A percentile compares a stretch with the other conserved stretches of the same genome.
These are phyloP conservation scores for Hsuehochloa calcarea DNA, from an alignment of 176 grass and related monocot genomes.

Conservation along the genomic window DNA sequence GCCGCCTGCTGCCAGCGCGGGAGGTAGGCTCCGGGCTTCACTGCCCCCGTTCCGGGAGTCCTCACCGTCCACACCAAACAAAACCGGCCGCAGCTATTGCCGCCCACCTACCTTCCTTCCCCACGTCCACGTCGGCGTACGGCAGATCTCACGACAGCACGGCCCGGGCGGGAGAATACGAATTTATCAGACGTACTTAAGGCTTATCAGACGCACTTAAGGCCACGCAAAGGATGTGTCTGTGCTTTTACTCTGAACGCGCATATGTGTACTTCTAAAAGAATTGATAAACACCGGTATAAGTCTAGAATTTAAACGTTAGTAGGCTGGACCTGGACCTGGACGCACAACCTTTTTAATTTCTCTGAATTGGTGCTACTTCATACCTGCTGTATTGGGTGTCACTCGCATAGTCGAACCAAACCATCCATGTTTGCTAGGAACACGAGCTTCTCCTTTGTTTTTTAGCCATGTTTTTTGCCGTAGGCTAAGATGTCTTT, in stretches of 20 bases:
- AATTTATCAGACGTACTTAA: no score
- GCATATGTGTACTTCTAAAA: no score
- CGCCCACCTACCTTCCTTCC: neutral
- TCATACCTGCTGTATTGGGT: neutral
- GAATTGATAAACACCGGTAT: no score
- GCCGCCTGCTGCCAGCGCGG: neutral
- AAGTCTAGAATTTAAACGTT: no score
- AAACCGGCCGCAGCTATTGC: neutral
- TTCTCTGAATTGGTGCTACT: neutral
- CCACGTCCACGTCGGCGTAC: neutral
- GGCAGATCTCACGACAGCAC: neutral
- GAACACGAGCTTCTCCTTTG: no score
- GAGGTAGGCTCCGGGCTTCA: neutral
- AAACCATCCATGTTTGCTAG: no score
- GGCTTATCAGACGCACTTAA: no score
- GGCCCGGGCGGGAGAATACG: neutral
- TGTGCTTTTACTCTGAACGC: no score
- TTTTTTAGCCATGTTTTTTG: neutral
- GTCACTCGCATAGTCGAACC: no score
- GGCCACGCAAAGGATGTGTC: no score
- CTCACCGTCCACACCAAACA: neutral
- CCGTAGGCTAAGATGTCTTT: neutral
- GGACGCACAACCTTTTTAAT: no score
- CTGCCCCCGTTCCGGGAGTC: neutral
- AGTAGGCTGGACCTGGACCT: no score